Evolutionary conservation across 148 eudicot genomes (phyloP).

Genomic region (Fagopyrum homotropicum): DNA sequence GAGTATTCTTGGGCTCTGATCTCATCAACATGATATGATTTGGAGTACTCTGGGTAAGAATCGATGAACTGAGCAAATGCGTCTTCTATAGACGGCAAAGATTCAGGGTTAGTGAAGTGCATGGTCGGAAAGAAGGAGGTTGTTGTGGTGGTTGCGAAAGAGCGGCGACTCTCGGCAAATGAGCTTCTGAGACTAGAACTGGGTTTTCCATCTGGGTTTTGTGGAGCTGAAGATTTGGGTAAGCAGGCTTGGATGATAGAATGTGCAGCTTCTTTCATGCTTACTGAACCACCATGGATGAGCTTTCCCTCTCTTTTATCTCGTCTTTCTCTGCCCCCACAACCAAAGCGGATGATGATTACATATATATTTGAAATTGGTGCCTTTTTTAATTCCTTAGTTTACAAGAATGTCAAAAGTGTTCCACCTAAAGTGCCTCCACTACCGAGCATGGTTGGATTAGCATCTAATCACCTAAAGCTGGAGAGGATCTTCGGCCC

Average conservation of each 20-base stretch:
- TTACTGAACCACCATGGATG: not conserved
- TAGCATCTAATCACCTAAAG: too few relatives aligned
- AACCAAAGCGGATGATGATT: too few relatives aligned
- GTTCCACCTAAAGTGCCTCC: conserved; percentile 2
- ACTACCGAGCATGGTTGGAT: not conserved
- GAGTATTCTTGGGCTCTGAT: conserved; percentile 45
- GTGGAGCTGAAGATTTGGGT: conserved; percentile 2
- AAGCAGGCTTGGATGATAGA: conserved; percentile 1
- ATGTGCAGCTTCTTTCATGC: conserved; percentile 8
- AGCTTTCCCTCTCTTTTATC: not conserved
- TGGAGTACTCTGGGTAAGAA: conserved; percentile 41
- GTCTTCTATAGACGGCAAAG: conserved; percentile 45
- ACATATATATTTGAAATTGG: not conserved
- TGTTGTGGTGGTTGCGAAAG: conserved; percentile 37
- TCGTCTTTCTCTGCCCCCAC: not conserved
- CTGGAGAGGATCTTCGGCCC: too few relatives aligned
- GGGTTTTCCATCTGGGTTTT: not conserved
- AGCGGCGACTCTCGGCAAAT: conserved; percentile 1
- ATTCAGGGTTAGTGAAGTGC: conserved; percentile 60
- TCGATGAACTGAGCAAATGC: conserved; percentile 27
- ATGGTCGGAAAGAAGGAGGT: conserved; percentile 53
- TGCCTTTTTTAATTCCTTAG: conserved; percentile 4
- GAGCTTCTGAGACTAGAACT: not conserved
- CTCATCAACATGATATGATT: conserved; percentile 48
- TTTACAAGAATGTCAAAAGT: conserved; percentile 11